Conservation (phyloP, 129 eudicot genomes). For the Rutidosis leptorrhynchoides region DNA sequence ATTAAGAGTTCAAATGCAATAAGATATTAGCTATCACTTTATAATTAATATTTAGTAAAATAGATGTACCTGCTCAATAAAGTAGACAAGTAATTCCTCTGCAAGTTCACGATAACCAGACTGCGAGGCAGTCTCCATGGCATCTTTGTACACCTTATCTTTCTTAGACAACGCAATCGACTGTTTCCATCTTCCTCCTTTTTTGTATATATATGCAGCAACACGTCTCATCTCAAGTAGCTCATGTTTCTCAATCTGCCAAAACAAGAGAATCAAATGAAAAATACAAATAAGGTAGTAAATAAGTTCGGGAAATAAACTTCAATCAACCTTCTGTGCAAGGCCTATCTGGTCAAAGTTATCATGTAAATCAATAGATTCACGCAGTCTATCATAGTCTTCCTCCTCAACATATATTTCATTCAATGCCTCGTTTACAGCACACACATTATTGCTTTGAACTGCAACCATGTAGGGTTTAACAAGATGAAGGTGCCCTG, state of each 20-base stretch:
- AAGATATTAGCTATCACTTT: not conserved
- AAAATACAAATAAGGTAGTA: not conserved
- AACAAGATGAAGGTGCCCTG: conserved; percentile 82
- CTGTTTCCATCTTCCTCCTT: conserved; percentile 98
- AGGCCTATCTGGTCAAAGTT: conserved; percentile 96
- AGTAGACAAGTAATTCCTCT: conserved; percentile 84
- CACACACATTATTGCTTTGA: conserved; percentile 93
- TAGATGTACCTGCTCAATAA: conserved; percentile 74
- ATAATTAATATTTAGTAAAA: not conserved
- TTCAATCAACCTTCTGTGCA: conserved; percentile 77
- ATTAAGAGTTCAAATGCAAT: not conserved
- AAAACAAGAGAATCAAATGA: conserved; percentile 9
- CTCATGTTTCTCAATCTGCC: conserved; percentile 96
- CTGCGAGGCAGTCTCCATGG: conserved; percentile 97
- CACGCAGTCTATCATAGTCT: conserved; percentile 94
- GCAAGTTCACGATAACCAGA: conserved; percentile 99
- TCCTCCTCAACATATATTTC: conserved; percentile 96
- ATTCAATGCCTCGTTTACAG: conserved; percentile 92
- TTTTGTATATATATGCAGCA: conserved; percentile 94
- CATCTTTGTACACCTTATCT: conserved; percentile 91
- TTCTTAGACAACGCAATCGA: conserved; percentile 95
- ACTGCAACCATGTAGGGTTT: conserved; percentile 99
- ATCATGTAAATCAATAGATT: conserved; percentile 93
- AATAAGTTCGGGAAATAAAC: not conserved
- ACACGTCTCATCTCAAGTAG: conserved; percentile 99